Percentiles rank a stretch among this genome's conserved stretches.
phyloP scores from a whole-genome alignment of 441 rosid species.

The Euphorbia celastroides region DNA sequence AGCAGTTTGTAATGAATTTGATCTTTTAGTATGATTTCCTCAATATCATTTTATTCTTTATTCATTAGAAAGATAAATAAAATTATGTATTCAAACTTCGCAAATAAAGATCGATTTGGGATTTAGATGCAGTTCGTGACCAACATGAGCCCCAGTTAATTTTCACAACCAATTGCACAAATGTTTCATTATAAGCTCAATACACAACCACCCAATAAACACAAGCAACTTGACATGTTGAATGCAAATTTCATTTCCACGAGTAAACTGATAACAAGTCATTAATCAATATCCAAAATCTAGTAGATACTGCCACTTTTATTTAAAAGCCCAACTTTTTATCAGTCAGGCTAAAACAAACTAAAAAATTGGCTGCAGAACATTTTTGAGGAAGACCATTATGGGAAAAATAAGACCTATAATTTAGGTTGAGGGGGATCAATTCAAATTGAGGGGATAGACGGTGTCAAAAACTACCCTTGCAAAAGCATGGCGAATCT shows the following conservation, averaged over 20 bases:
- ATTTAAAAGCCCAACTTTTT: neutral
- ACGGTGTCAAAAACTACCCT: slow-evolving; percentile 76
- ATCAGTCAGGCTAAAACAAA: neutral
- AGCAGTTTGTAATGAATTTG: no score
- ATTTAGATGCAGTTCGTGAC: no score
- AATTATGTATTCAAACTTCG: no score
- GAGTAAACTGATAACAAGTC: neutral
- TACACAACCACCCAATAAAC: no score
- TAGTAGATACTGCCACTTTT: neutral
- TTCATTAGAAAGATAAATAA: no score
- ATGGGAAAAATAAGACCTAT: neutral
- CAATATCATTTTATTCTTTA: no score
- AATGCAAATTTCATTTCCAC: neutral
- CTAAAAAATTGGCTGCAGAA: neutral
- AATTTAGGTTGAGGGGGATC: neutral
- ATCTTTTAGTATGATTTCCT: no score
- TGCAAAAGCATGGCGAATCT: slow-evolving; percentile 66
- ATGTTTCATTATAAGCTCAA: no score
- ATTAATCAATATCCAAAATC: neutral
- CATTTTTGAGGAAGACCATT: neutral
- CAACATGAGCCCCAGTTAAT: no score
- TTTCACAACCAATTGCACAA: no score
- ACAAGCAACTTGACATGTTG: no score
- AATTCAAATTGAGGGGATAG: slow-evolving; percentile 41
- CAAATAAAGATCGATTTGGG: no score